Conservation (phyloP, 2,329 filamentous ascomycete species). For the Exophiala sp. region DNA sequence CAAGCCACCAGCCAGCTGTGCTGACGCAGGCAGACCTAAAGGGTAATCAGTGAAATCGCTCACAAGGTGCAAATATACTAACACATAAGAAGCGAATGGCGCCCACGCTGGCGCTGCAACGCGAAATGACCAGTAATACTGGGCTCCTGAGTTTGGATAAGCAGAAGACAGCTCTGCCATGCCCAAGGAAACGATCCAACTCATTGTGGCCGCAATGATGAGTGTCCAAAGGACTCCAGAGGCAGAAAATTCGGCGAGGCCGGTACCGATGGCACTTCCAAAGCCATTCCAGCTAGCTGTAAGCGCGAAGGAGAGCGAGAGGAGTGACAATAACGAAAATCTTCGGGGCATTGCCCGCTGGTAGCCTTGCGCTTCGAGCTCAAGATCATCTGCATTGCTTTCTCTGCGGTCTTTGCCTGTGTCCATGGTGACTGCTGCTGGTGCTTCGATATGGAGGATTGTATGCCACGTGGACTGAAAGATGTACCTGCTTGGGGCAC, state of each 20-base stretch:
- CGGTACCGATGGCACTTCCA: not conserved
- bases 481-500: too few relatives aligned
- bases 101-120: slow-evolving; percentile 10
- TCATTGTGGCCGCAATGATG: slow-evolving; percentile 4
- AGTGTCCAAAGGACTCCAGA: slow-evolving; percentile 3
- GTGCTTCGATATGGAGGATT: too few relatives aligned
- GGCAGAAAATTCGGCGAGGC: not conserved
- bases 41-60: not conserved
- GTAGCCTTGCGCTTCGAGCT: not conserved
- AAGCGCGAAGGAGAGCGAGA: not conserved
- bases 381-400: not conserved
- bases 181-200: not conserved
- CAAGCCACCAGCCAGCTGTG: slow-evolving; percentile 20
- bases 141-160: slow-evolving; percentile 7
- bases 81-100: slow-evolving; percentile 19
- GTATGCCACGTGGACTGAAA: too few relatives aligned
- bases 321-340: slow-evolving; percentile 1
- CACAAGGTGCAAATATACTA: not conserved
- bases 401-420: not conserved
- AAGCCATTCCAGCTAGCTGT: slow-evolving; percentile 2
- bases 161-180: slow-evolving; percentile 7
- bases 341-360: not conserved
- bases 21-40: slow-evolving; percentile 15
- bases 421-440: too few relatives aligned
- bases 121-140: slow-evolving; percentile 22